phyloP scores from a whole-genome alignment of 345 rosid species.

The Citrus trifoliata region DNA sequence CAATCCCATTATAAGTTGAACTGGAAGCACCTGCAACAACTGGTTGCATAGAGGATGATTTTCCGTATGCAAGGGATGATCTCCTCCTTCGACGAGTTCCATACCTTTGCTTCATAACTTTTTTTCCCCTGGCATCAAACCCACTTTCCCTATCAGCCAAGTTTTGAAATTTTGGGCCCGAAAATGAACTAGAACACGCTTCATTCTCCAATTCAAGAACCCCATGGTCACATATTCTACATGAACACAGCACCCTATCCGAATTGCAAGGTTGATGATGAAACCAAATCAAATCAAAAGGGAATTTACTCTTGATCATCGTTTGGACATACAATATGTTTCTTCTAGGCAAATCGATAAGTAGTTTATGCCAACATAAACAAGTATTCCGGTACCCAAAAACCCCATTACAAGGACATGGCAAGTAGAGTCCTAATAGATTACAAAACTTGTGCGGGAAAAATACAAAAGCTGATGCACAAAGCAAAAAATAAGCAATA shows the following conservation, averaged over 20 bases:
- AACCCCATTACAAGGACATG: slow-evolving; percentile 60
- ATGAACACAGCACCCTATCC: neutral
- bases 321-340: slow-evolving; percentile 48
- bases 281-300: slow-evolving; percentile 35
- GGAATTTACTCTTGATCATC: slow-evolving; percentile 36
- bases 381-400: slow-evolving; percentile 35
- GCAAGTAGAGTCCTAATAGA: slow-evolving; percentile 45
- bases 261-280: slow-evolving; percentile 30
- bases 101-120: slow-evolving; percentile 34
- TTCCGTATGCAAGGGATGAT: slow-evolving; percentile 35
- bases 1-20: slow-evolving; percentile 18
- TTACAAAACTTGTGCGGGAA: slow-evolving; percentile 43
- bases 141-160: slow-evolving; percentile 35
- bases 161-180: slow-evolving; percentile 22
- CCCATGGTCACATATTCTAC: slow-evolving; percentile 18
- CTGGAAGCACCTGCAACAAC: slow-evolving; percentile 23
- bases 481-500: slow-evolving; percentile 60
- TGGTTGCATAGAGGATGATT: slow-evolving; percentile 15
- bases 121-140: slow-evolving; percentile 46
- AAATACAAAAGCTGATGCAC: slow-evolving; percentile 46
- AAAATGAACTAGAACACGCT: slow-evolving; percentile 20
- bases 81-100: slow-evolving; percentile 42
- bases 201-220: slow-evolving; percentile 28
- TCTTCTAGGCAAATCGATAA: slow-evolving; percentile 48
- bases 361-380: slow-evolving; percentile 48